Evolutionary conservation across 73 alveolate species (phyloP).

Genomic region (Uronychia binucleata): DNA sequence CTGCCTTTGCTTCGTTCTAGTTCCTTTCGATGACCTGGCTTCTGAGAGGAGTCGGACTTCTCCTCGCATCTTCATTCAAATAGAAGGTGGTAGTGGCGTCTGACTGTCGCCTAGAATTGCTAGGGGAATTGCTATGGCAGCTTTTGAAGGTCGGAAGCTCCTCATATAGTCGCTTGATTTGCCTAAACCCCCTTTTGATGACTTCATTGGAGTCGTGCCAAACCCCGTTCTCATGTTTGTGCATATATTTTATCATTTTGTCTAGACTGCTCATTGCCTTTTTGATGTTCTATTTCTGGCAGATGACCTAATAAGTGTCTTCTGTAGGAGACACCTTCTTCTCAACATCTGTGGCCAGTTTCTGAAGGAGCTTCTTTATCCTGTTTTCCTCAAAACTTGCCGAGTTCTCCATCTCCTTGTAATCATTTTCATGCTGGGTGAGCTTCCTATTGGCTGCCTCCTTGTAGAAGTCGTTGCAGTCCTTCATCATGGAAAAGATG

Average conservation of each 20-base stretch:
- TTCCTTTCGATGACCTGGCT: too few relatives aligned
- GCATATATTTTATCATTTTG: background rate
- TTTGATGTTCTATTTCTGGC: background rate
- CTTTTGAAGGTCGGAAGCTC: background rate
- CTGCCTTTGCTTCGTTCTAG: background rate
- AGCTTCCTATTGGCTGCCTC: background rate
- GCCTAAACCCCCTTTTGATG: background rate
- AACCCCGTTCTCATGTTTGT: background rate
- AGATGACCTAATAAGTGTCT: background rate
- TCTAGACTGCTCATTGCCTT: background rate
- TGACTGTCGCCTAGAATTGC: background rate
- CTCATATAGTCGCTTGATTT: background rate
- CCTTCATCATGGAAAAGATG: background rate
- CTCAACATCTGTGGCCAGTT: background rate
- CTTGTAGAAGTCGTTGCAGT: background rate
- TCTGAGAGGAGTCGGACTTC: background rate
- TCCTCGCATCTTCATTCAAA: background rate
- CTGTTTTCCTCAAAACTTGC: background rate
- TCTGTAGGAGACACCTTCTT: background rate
- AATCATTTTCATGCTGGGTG: background rate
- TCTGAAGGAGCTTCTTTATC: background rate
- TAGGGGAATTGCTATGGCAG: background rate
- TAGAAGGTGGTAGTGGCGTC: background rate
- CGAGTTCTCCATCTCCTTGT: background rate
- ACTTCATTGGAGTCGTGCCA: background rate